A percentile compares a stretch with the other conserved stretches of the same genome.
Evolutionary conservation across 805 yeast genomes (phyloP).

Genomic region (Kazachstania bromeliacearum): DNA sequence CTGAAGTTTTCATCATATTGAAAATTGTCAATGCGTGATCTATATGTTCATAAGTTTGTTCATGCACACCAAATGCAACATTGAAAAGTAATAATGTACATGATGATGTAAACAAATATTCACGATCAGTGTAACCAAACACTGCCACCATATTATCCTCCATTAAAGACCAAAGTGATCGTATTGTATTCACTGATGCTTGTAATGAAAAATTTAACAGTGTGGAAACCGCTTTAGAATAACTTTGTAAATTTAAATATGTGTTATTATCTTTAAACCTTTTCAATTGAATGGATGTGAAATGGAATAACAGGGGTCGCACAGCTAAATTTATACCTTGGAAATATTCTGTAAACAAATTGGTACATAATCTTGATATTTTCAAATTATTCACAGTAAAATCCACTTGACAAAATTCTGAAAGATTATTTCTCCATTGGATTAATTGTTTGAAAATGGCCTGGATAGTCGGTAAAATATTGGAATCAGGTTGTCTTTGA

Average conservation of each 20-base stretch:
- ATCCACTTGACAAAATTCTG: constrained; percentile 56
- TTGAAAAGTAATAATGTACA: constrained; percentile 65
- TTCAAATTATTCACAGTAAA: constrained; percentile 34
- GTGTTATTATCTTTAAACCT: constrained; percentile 38
- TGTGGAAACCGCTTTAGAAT: constrained; percentile 59
- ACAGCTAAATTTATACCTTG: constrained; percentile 76
- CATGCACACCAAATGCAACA: constrained; percentile 75
- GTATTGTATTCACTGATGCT: constrained; percentile 66
- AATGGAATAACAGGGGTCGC: constrained; percentile 66
- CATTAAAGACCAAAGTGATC: constrained; percentile 63
- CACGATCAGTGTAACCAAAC: constrained; percentile 83
- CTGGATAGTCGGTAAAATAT: constrained; percentile 64
- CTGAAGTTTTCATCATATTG: constrained; percentile 65
- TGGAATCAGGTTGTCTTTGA: constrained; percentile 67
- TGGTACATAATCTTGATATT: constrained; percentile 58
- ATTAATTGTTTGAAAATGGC: constrained; percentile 57
- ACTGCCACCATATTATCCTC: constrained; percentile 77
- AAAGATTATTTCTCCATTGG: constrained; percentile 58
- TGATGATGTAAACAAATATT: constrained; percentile 67
- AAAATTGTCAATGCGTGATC: constrained; percentile 65
- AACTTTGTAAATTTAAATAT: constrained; percentile 55
- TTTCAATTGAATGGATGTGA: constrained; percentile 57
- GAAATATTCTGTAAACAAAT: constrained; percentile 73
- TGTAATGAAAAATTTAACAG: constrained; percentile 69
- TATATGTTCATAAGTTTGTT: constrained; percentile 58